Evolutionary conservation across 768 basidiomycete species (phyloP).

Genomic region (Plicaturopsis crispa): DNA sequence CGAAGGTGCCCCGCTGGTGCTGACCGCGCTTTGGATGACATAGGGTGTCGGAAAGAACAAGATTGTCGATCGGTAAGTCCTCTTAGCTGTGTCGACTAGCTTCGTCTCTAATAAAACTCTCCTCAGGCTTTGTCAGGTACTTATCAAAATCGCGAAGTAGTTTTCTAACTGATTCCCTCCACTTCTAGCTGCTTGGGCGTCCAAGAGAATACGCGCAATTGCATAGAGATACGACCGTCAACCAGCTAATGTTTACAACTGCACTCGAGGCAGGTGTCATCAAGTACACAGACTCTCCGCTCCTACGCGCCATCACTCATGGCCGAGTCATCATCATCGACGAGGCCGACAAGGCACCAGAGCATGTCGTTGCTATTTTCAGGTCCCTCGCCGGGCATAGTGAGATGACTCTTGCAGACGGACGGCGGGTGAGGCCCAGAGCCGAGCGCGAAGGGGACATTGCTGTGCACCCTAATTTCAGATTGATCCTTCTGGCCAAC

Average conservation of each 20-base stretch:
- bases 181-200: constrained; percentile 43
- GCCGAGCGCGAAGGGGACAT: constrained; percentile 46
- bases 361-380: constrained; percentile 68
- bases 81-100: too few relatives aligned
- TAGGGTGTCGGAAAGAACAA: constrained; percentile 70
- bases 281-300: constrained; percentile 57
- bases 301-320: constrained; percentile 51
- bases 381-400: constrained; percentile 59
- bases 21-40: not conserved
- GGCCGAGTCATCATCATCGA: constrained; percentile 66
- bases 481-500: constrained; percentile 58
- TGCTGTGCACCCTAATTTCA: constrained; percentile 54
- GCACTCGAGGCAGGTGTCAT: constrained; percentile 50
- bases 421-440: constrained; percentile 42
- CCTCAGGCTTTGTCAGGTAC: too few relatives aligned
- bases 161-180: too few relatives aligned
- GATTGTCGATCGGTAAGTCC: constrained; percentile 48
- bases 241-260: constrained; percentile 64
- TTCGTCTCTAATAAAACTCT: too few relatives aligned
- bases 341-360: constrained; percentile 68
- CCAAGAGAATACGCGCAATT: constrained; percentile 67
- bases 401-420: constrained; percentile 58
- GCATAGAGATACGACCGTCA: constrained; percentile 64
- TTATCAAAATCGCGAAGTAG: too few relatives aligned
- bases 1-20: not conserved